phyloP scores from a whole-genome alignment of 2,329 filamentous ascomycete species.

The Macrophomina tecta region DNA sequence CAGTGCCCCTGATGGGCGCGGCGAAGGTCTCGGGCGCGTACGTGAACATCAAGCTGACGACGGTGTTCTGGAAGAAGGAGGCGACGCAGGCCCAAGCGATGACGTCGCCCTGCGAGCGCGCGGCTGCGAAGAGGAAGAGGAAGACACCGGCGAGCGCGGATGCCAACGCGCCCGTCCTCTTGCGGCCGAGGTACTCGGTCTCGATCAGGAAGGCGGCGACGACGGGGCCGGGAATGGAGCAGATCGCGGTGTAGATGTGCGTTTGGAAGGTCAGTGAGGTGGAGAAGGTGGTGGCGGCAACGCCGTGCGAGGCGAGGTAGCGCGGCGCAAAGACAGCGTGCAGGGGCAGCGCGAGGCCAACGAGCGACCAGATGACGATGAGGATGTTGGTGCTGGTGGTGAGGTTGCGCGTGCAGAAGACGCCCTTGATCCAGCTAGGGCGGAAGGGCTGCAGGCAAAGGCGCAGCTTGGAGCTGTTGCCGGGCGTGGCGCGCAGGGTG shows the following conservation, averaged over 20 bases:
- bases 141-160: constrained; percentile 49
- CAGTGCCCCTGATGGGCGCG: constrained; percentile 72
- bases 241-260: constrained; percentile 61
- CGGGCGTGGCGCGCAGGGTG: neutral
- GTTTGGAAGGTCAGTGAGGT: constrained; percentile 58
- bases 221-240: constrained; percentile 55
- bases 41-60: constrained; percentile 74
- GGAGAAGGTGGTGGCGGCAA: constrained; percentile 46
- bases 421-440: constrained; percentile 40
- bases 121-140: constrained; percentile 53
- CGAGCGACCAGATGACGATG: constrained; percentile 50
- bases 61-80: constrained; percentile 66
- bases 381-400: constrained; percentile 46
- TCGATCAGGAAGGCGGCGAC: constrained; percentile 52
- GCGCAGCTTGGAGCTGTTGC: constrained; percentile 37
- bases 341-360: constrained; percentile 54
- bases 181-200: constrained; percentile 45
- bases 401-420: constrained; percentile 49
- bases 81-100: constrained; percentile 71
- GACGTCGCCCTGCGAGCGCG: constrained; percentile 62
- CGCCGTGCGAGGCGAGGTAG: constrained; percentile 61
- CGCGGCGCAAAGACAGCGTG: constrained; percentile 60
- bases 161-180: constrained; percentile 53
- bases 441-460: constrained; percentile 34
- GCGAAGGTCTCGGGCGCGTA: constrained; percentile 81